These are phyloP conservation scores for Luffa aegyptiaca DNA, from an alignment of 306 rosid species.

Conservation along the genomic window DNA sequence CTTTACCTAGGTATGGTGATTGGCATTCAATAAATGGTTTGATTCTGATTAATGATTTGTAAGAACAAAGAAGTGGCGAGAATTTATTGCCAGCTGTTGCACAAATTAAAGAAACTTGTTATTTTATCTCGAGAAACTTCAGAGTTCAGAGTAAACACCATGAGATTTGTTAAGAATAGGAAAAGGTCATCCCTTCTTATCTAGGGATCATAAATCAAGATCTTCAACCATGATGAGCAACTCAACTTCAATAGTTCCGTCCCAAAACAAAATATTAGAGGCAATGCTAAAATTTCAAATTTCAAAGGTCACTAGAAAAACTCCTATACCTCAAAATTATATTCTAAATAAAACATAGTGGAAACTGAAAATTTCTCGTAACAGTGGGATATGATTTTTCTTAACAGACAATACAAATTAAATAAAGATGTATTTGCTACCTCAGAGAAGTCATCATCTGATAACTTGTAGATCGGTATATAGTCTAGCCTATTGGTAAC, in stretches of 20 bases:
- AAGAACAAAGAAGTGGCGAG: neutral
- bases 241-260: neutral
- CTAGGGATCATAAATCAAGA: neutral
- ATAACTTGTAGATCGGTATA: slow-evolving; percentile 42
- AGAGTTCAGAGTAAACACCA: neutral
- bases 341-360: neutral
- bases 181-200: neutral
- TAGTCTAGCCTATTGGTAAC: slow-evolving; percentile 31
- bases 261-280: neutral
- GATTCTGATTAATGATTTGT: neutral
- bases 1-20: neutral
- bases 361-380: neutral
- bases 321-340: neutral
- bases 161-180: neutral
- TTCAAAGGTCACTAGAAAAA: neutral
- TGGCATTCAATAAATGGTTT: neutral
- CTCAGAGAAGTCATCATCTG: slow-evolving; percentile 64
- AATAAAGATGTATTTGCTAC: slow-evolving; percentile 20
- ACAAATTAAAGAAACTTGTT: neutral
- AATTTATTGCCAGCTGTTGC: neutral
- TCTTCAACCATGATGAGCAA: neutral
- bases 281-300: neutral
- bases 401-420: neutral
- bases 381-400: neutral
- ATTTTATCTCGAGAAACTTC: neutral